A percentile compares a stretch with the other conserved stretches of the same genome.
phyloP scores from a whole-genome alignment of 306 rosid species.

The Begonia masoniana region DNA sequence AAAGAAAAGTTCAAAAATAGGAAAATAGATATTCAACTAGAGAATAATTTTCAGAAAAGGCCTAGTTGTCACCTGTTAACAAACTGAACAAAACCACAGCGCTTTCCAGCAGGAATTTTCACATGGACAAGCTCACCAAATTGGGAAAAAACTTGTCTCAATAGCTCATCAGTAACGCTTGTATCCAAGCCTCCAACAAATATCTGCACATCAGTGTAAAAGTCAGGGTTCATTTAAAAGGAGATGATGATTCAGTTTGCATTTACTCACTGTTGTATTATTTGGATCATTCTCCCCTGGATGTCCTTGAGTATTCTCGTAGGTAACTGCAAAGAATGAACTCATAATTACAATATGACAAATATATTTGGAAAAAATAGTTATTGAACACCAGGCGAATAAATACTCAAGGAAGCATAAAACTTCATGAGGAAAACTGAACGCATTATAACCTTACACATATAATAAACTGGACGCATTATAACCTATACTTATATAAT shows the following conservation, averaged over 20 bases:
- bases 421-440: too few relatives aligned
- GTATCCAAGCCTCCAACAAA: slow-evolving; percentile 47
- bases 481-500: too few relatives aligned
- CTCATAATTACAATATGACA: too few relatives aligned
- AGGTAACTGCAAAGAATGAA: slow-evolving; percentile 31
- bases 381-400: too few relatives aligned
- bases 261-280: slow-evolving; percentile 52
- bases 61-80: slow-evolving; percentile 26
- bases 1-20: not conserved
- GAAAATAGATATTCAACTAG: not conserved
- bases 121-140: slow-evolving; percentile 54
- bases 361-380: too few relatives aligned
- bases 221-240: slow-evolving; percentile 9
- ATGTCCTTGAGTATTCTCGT: slow-evolving; percentile 39
- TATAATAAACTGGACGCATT: too few relatives aligned
- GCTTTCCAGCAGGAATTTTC: slow-evolving; percentile 53
- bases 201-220: slow-evolving; percentile 23
- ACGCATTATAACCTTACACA: too few relatives aligned
- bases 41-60: not conserved
- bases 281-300: slow-evolving; percentile 57
- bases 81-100: slow-evolving; percentile 70
- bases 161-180: slow-evolving; percentile 27
- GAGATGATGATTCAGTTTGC: slow-evolving; percentile 4
- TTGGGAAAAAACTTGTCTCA: slow-evolving; percentile 41
- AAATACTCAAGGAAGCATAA: too few relatives aligned